Evolutionary conservation across 2,329 filamentous ascomycete genomes (phyloP), one percentile per base, ranked within the genome.

Genomic region (Pseudogymnoascus sp.): DNA sequence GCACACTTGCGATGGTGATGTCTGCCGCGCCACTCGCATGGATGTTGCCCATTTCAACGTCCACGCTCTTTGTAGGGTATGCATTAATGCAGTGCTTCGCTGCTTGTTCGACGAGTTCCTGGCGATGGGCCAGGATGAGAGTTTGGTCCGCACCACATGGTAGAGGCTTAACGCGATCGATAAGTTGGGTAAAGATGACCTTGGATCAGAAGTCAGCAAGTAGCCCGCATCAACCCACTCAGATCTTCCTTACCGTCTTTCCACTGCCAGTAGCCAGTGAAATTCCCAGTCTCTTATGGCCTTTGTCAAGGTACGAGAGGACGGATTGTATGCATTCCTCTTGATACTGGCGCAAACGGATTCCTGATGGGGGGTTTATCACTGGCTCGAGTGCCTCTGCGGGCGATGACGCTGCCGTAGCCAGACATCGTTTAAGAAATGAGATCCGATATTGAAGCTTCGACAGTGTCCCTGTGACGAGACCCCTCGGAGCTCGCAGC

Each of bases 151-250:
- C 88, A 65, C 77, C 72, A 31, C 81, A 73, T 61, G 79, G 78
- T 10, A 78, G 79, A 5, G 87, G 76, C 61, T 79, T 75, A 60
- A 97, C 80, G 64, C 90, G 88, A 70, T 90, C 86, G 66, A 99
- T 96, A 53, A 99, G 82, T 73, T 96, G 92, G 11, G 93, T 97
- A 77, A 99, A 99, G 70, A 99, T 93, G 72, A 99, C 88, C 89
- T 91, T 68, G 15, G 21, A 35, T 26, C 1, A 33, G 17, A 53
- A 56, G 17, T 65, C n/a, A 33, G 17, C n/a, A 59, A n/a, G 35
- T n/a, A 40, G 7, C 59, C 19, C 17, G 2, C 31, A 38, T 37
- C 5, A 26, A 7, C 46, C 29, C 19, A 5, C 29, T 13, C 3
- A 11, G 26, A 50, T 21, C 5, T 33, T 33, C 70, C 81, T 65